phyloP scores from a whole-genome alignment of 2,329 filamentous ascomycete species.

The Ceratocystis ficicola region DNA sequence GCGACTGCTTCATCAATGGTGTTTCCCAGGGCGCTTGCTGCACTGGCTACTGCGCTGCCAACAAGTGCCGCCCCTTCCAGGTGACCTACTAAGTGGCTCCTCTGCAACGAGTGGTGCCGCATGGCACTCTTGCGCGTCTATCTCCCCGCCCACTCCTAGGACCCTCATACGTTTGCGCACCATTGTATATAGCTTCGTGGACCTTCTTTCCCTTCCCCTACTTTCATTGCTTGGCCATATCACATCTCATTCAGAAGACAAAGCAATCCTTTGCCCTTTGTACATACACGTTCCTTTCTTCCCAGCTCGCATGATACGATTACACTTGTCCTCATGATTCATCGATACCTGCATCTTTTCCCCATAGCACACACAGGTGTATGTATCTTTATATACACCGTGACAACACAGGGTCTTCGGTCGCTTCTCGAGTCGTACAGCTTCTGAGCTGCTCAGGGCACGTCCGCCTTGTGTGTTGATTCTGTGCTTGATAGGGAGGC shows the following conservation, averaged over 20 bases:
- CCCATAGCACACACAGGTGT: background rate
- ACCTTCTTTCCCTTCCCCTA: background rate
- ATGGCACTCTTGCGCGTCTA: background rate
- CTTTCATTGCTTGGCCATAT: background rate
- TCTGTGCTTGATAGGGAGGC: background rate
- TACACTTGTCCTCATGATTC: background rate
- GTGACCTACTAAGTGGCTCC: background rate
- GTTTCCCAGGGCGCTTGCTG: constrained; percentile 34
- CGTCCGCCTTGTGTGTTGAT: background rate
- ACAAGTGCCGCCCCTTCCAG: constrained; percentile 31
- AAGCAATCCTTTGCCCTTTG: background rate
- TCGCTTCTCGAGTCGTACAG: too few species aligned
- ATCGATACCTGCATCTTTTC: background rate
- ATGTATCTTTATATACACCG: background rate
- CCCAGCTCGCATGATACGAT: background rate
- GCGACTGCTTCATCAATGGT: constrained; percentile 31
- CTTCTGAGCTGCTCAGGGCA: too few species aligned
- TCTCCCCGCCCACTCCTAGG: background rate
- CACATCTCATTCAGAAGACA: too few species aligned
- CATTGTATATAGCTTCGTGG: background rate
- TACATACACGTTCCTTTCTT: too few species aligned
- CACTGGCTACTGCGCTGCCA: constrained; percentile 34
- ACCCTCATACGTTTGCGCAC: too few species aligned
- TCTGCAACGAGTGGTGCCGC: too few species aligned
- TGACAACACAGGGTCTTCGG: background rate